Evolutionary conservation across 805 yeast species (phyloP).

Genomic region (Ogataea neopini): DNA sequence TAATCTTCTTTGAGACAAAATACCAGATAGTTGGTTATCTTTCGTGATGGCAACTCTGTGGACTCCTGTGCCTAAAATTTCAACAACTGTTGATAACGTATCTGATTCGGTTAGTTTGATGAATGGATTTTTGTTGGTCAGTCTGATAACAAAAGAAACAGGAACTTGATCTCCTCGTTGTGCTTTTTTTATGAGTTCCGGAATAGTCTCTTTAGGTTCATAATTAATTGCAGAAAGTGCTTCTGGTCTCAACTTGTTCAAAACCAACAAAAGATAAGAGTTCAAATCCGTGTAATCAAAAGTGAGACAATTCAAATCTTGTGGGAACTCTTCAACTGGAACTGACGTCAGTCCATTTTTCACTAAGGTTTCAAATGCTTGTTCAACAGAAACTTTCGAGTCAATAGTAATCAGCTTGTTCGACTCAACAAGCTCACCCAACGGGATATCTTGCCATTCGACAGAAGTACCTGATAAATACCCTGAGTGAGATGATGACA

Average conservation of each 20-base stretch:
- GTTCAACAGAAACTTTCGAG: constrained; percentile 72
- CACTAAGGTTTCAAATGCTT: constrained; percentile 79
- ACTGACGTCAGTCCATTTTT: constrained; percentile 77
- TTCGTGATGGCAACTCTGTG: constrained; percentile 83
- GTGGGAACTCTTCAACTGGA: constrained; percentile 64
- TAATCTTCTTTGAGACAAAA: constrained; percentile 87
- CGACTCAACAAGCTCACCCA: constrained; percentile 73
- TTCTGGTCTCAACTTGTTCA: constrained; percentile 59
- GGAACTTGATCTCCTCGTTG: constrained; percentile 89
- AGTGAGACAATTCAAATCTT: constrained; percentile 70
- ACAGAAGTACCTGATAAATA: constrained; percentile 31
- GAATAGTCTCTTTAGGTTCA: constrained; percentile 41
- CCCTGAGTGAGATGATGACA: constrained; percentile 35
- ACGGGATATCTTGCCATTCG: constrained; percentile 74
- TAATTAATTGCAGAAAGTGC: constrained; percentile 38
- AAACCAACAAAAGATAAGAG: constrained; percentile 78
- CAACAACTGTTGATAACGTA: constrained; percentile 72
- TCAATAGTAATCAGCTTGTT: constrained; percentile 74
- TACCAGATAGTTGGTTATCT: constrained; percentile 66
- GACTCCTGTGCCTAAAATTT: constrained; percentile 90
- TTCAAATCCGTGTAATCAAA: constrained; percentile 92
- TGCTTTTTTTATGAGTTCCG: constrained; percentile 55
- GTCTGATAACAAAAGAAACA: constrained; percentile 79
- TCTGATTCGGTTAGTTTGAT: constrained; percentile 72
- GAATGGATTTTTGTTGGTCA: constrained; percentile 88